Evolutionary conservation across 2,329 filamentous ascomycete genomes (phyloP), one percentile per base, ranked within the genome.

Genomic region (Myotisia sp.): DNA sequence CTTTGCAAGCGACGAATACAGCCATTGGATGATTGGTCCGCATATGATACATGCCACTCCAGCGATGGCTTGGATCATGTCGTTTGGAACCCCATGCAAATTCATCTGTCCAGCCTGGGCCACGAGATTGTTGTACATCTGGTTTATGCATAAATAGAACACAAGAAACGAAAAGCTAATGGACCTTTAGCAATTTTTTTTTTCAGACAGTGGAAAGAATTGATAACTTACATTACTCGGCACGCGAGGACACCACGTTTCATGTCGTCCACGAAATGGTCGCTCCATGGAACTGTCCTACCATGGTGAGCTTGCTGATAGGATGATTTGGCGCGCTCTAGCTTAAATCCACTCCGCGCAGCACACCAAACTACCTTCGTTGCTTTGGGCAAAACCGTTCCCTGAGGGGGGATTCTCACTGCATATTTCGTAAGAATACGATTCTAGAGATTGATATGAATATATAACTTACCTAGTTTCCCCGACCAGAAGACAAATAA

Each of bases 281-380:
- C 37, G 19, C 19, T 26, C 41, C 43, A 45, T 18, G 29, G 20
- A 12, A 45, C 41, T 4, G 22, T 16, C 10, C 33, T 29, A 3
- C 75, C 76, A 8, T 80, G 47, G 48, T 79, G 79, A 44, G 79
- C 76, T 49, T 67, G 72, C 54, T 68, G 61, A 53, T 76, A 77
- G 56, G 12, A 12, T 22, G 41, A 37, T 29, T 34, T 40, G 8
- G 43, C 39, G 1, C 12, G 26, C 26, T 42, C 41, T 29, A 45
- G n/a, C 8, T 26, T 12, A 23, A 45, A 43, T 3, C 37, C 13
- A 3, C 28, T 21, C 19, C 33, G 34, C 3, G 32, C 18, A 3
- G 40, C 26, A 24, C 26, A 36, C 12, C 14, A n/a, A 19, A 43
- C 24, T 4, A 34, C 37, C 22, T 37, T 39, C 20, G 13, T 13